These are phyloP conservation scores for Pleurotus eryngii DNA, from an alignment of 768 basidiomycete genomes.

Conservation along the genomic window DNA sequence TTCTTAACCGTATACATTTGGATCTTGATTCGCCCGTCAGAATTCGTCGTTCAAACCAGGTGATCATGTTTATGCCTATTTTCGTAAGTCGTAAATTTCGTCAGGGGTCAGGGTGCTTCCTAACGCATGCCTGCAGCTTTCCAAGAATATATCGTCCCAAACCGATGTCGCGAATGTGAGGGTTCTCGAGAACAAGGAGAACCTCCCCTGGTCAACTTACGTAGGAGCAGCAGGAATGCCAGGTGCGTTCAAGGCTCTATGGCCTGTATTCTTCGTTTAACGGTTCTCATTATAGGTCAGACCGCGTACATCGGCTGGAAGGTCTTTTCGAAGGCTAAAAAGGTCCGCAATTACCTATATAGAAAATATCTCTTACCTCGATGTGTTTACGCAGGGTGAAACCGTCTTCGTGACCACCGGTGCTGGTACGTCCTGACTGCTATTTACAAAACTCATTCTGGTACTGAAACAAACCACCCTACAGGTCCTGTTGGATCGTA, in stretches of 20 bases:
- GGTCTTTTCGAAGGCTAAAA: constrained; percentile 24
- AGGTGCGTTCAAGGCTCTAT: constrained; percentile 10
- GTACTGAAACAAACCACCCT: not conserved
- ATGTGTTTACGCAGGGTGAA: constrained; percentile 15
- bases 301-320: constrained; percentile 31
- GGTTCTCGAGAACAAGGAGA: constrained; percentile 32
- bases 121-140: not conserved
- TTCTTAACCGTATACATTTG: too few species aligned
- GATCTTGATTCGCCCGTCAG: too few species aligned
- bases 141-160: constrained; percentile 29
- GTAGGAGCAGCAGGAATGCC: constrained; percentile 36
- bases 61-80: constrained; percentile 26
- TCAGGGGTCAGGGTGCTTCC: constrained; percentile 7
- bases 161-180: constrained; percentile 7
- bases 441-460: not conserved
- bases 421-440: constrained; percentile 14
- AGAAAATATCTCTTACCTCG: not conserved
- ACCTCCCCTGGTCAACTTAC: constrained; percentile 37
- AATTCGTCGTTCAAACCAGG: constrained; percentile 19
- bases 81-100: constrained; percentile 13
- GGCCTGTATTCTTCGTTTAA: constrained; percentile 1
- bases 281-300: constrained; percentile 18
- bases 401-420: constrained; percentile 25
- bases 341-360: constrained; percentile 16
- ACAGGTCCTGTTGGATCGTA: constrained; percentile 26